Evolutionary conservation across 2,329 filamentous ascomycete genomes (phyloP), one percentile per base, ranked within the genome.

Genomic region (Fusarium nanum): DNA sequence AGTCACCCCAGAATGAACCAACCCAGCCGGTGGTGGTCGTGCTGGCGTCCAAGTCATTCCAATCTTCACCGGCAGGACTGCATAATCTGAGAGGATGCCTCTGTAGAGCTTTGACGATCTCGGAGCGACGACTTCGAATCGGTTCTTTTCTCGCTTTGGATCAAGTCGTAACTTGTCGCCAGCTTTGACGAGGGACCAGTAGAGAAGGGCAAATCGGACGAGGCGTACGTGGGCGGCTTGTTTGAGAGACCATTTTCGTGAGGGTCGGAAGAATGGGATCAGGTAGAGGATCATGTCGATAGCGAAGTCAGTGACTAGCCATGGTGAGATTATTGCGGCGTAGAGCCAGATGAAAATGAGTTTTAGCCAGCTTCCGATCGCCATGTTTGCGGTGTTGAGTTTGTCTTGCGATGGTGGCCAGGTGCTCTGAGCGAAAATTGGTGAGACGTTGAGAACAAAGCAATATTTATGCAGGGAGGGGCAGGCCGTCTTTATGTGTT

Each of bases 1-100:
- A 5, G 40, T 20, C 48, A 73, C 60, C 1, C 48, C 47, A 6
- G 65, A 20, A 7, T 57, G 45, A 7, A 73, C 25, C 8, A 72
- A 44, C 4, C 34, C 56, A 9, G 68, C 34, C 1, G 71, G 56
- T 3, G 71, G 71, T 2, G 71, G 71, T 3, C 57, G 42, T 8
- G 71, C 50, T 1, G 71, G 71, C 3, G 71, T 73, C 71, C 71
- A 73, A 10, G 65, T 73, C 71, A 73, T 63, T 7, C 71, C 71
- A 3, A 73, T 10, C 4, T 60, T 18, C 1, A 45, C 27, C 8
- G 71, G 71, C 22, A 58, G 61, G 5, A 72, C 48, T 6, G 22
- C 6, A 11, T 27, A 32, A 20, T 72, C 59, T 11, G 41, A 40
- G 3, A 73, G 37, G 1, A 70, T 40, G 6, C 45, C 71, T 49